Evolutionary conservation across 208 protist species (phyloP).

Genomic region (Vickermania spadyakhi): DNA sequence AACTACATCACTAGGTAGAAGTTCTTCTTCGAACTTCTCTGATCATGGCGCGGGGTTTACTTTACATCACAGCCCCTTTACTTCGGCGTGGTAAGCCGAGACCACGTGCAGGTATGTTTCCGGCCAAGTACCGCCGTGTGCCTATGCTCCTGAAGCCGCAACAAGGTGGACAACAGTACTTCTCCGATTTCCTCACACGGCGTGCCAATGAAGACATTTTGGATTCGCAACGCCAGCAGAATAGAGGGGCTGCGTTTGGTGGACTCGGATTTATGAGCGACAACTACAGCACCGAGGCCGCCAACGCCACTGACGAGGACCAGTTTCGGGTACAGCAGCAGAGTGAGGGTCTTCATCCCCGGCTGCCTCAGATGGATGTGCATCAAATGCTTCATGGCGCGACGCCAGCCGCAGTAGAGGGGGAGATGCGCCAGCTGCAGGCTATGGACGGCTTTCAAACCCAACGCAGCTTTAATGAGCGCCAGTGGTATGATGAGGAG

Average conservation of each 20-base stretch:
- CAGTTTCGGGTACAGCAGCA: not conserved
- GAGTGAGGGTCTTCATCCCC: conserved; percentile 10
- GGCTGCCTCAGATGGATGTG: conserved; percentile 62
- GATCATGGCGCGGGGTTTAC: not conserved
- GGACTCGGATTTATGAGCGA: not conserved
- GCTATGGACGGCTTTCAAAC: conserved; percentile 44
- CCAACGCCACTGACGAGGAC: not conserved
- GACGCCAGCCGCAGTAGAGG: conserved; percentile 24
- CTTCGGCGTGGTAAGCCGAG: conserved; percentile 80
- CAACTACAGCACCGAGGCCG: not conserved
- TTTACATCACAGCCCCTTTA: conserved; percentile 12
- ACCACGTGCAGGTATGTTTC: conserved; percentile 73
- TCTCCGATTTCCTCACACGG: conserved; percentile 64
- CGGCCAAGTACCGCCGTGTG: conserved; percentile 77
- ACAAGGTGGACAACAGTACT: conserved; percentile 84
- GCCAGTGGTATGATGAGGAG: conserved; percentile 67
- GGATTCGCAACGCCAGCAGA: conserved; percentile 10
- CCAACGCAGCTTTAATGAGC: conserved; percentile 76
- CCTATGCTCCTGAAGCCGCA: conserved; percentile 67
- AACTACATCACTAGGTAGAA: too few relatives aligned
- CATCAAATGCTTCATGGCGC: conserved; percentile 25
- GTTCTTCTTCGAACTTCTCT: too few relatives aligned
- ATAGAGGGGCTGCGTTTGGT: conserved; percentile 1
- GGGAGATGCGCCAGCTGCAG: conserved; percentile 46
- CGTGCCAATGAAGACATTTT: conserved; percentile 48